Base-by-base conservation (phyloP, 306 rosid species). In the Crotalaria pallida region DNA sequence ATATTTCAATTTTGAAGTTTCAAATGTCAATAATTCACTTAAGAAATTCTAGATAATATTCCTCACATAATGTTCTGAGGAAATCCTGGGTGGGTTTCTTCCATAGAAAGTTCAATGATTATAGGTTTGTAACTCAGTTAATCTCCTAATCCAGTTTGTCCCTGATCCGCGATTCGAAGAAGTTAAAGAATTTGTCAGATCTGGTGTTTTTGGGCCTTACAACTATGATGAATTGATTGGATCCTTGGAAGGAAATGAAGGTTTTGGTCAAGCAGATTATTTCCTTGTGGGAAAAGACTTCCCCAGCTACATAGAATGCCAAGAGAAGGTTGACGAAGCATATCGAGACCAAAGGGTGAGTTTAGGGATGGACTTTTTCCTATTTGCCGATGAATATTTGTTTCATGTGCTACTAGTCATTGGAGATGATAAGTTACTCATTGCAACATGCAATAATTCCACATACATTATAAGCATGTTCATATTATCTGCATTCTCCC, bases 281-380 rank as follows among this genome's bases (percentile, higher is more conserved):
- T 95, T 95, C 83, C 99, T 95, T 6, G 99, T 95, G 71, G 99
- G 92, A 58, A 83, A 91, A 68, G 99, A 95, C 92, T 95, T 95
- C 87, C 97, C 96, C 67, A 87, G 96, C 83, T 95, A 95, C 80
- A 74, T 91, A 48, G 99, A 95, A 83, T 91, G 96, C 82, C 99
- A 95, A 71, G 96, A 88, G 68, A 67, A 89, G 80, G 97, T 95
- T 24, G 97, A 95, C 24, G 80, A 91, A 80, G 96, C 96, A 23
- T 94, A 94, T 43, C 67, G 75, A 7, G 88, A 94, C 83, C 96
- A 88, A 81, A 86, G 69, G 77, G 99, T 89, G 71, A 79, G 89
- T 72, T 53, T 58, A 17, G 69, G 44, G 21, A 78, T 22, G n/a
- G n/a, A n/a, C 9, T 64, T 13, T 17, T 64, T 38, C 52, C 1